Evolutionary conservation across 2,329 filamentous ascomycete species (phyloP).

Genomic region (Aspergillus transmontanensis): DNA sequence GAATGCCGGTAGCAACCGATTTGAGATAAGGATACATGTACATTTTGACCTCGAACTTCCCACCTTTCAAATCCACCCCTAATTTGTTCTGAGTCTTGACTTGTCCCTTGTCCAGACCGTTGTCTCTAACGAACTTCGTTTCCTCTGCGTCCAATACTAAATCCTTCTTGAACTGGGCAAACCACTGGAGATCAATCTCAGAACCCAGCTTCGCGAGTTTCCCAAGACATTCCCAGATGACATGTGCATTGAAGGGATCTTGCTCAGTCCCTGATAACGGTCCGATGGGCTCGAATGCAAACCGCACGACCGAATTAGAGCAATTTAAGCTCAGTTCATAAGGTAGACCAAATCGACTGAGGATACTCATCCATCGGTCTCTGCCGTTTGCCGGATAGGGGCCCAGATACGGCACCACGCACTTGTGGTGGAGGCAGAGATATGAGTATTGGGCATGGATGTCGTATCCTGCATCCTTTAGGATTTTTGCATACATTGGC

Average conservation of each 20-base stretch:
- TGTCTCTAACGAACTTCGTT: background rate
- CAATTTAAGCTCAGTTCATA: slow-evolving; percentile 13
- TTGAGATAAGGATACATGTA: slow-evolving; percentile 22
- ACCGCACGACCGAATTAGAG: slow-evolving; percentile 3
- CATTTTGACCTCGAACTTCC: slow-evolving; percentile 12
- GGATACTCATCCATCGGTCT: slow-evolving; percentile 3
- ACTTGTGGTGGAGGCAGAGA: slow-evolving; percentile 17
- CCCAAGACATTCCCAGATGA: background rate
- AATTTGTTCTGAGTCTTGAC: slow-evolving; percentile 12
- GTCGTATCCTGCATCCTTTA: slow-evolving; percentile 18
- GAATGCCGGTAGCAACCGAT: slow-evolving; percentile 13
- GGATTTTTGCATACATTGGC: slow-evolving; percentile 19
- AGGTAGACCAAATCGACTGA: background rate
- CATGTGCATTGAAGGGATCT: slow-evolving; percentile 7
- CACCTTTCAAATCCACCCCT: slow-evolving; percentile 16
- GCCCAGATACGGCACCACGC: slow-evolving; percentile 22
- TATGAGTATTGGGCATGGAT: slow-evolving; percentile 20
- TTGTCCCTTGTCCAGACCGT: background rate
- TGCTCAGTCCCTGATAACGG: background rate
- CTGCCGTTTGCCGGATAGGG: slow-evolving; percentile 11
- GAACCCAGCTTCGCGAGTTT: background rate
- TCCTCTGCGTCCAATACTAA: background rate
- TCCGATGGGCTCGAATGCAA: slow-evolving; percentile 7
- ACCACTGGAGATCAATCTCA: background rate
- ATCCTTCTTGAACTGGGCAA: background rate